Conservation (phyloP, 805 yeast genomes). For the Yarrowia osloensis region DNA sequence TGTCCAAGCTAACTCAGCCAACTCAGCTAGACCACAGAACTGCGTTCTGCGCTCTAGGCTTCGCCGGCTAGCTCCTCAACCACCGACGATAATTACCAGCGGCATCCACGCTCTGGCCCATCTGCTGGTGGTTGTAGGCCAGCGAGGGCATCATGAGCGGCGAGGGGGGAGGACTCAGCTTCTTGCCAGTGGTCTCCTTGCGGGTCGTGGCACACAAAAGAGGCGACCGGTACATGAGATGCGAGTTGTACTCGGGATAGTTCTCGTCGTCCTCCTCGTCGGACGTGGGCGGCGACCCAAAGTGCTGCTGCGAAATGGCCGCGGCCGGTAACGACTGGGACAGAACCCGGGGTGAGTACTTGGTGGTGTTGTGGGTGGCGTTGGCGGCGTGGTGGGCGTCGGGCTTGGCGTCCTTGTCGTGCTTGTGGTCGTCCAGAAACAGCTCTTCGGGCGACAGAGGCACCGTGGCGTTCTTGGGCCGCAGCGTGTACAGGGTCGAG, state of each 20-base stretch:
- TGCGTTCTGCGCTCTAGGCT: no score
- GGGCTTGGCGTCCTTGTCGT: background rate
- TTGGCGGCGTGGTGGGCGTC: background rate
- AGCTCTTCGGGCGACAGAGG: slow-evolving; percentile 26
- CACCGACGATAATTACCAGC: slow-evolving; percentile 10
- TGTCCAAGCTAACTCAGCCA: no score
- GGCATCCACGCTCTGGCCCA: slow-evolving; percentile 20
- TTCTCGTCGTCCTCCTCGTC: slow-evolving; percentile 24
- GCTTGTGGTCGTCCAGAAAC: slow-evolving; percentile 17
- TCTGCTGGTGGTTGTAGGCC: slow-evolving; percentile 27
- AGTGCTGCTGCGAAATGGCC: slow-evolving; percentile 11
- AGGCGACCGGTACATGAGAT: slow-evolving; percentile 28
- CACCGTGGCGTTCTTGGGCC: slow-evolving; percentile 6
- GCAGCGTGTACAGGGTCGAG: slow-evolving; percentile 16
- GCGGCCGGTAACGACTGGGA: slow-evolving; percentile 21
- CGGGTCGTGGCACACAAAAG: slow-evolving; percentile 13
- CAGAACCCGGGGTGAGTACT: background rate
- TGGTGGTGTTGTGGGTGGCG: background rate
- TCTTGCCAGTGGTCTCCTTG: background rate
- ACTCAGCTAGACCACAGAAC: no score
- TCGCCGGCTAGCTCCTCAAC: background rate
- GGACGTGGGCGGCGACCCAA: slow-evolving; percentile 12
- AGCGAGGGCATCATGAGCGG: slow-evolving; percentile 29
- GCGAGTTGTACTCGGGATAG: slow-evolving; percentile 29
- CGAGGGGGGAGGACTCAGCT: slow-evolving; percentile 25